Conservation (phyloP, 495 filamentous ascomycete genomes). For the Lasiosphaeria miniovina region DNA sequence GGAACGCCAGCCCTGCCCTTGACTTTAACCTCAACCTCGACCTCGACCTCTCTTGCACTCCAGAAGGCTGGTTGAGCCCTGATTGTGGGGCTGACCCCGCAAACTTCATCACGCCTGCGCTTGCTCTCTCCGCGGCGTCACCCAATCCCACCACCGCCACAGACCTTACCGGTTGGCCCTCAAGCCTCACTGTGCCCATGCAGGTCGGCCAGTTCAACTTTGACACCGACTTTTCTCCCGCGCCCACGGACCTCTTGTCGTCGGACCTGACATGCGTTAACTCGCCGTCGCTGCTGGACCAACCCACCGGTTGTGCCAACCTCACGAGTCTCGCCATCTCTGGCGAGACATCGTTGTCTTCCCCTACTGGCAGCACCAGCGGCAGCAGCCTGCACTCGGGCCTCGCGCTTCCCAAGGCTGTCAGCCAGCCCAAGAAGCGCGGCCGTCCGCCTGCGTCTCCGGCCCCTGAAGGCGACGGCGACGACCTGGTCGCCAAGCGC, state of each 20-base stretch:
- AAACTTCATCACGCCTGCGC: not conserved
- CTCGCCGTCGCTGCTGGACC: not conserved
- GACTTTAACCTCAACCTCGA: not conserved
- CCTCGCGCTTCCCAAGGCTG: not conserved
- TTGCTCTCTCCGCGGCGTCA: not conserved
- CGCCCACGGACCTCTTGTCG: not conserved
- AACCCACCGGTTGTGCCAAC: not conserved
- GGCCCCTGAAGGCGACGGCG: conserved; percentile 2
- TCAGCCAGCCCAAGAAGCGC: conserved; percentile 11
- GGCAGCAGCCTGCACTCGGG: not conserved
- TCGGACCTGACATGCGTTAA: not conserved
- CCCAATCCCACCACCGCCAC: not conserved
- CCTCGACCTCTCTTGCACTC: conserved; percentile 5
- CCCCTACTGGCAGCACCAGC: not conserved
- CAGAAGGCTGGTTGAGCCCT: not conserved
- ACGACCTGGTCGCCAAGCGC: conserved; percentile 47
- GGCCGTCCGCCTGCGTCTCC: conserved; percentile 11
- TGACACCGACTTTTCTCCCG: not conserved
- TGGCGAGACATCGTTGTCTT: not conserved
- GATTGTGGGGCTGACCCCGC: no score
- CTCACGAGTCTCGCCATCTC: not conserved
- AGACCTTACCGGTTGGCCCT: not conserved
- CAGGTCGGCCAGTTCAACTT: not conserved
- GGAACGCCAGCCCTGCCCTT: not conserved
- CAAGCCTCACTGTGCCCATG: not conserved